Conservation (phyloP, 768 basidiomycete genomes). For the Psilocybe cubensis region DNA sequence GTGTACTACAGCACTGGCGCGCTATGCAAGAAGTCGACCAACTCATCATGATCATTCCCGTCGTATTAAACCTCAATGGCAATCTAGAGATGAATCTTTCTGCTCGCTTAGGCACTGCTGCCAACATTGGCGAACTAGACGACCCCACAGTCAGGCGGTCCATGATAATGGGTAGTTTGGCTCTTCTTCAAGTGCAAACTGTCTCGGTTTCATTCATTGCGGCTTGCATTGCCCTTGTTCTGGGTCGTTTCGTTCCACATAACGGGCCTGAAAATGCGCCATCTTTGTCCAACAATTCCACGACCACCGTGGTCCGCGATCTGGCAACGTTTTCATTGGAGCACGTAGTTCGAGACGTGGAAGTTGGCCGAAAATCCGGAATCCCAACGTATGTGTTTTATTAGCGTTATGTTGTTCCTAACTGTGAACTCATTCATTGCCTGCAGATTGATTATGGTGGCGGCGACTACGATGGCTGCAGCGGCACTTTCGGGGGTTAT, state of each 20-base stretch:
- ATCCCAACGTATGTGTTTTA: conserved; percentile 36
- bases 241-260: conserved; percentile 65
- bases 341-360: conserved; percentile 22
- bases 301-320: conserved; percentile 17
- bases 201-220: conserved; percentile 88
- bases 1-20: conserved; percentile 70
- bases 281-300: conserved; percentile 17
- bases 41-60: conserved; percentile 95
- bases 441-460: conserved; percentile 73
- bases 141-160: conserved; percentile 58
- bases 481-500: conserved; percentile 77
- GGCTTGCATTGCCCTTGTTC: conserved; percentile 72
- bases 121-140: conserved; percentile 93
- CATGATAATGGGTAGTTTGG: conserved; percentile 81
- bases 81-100: conserved; percentile 99
- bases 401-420: neutral
- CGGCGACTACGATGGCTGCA: conserved; percentile 78
- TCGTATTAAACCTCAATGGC: conserved; percentile 94
- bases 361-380: conserved; percentile 32
- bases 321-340: conserved; percentile 22
- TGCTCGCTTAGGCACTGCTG: conserved; percentile 91
- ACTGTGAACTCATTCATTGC: conserved; percentile 2
- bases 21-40: conserved; percentile 92
- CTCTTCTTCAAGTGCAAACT: conserved; percentile 92
- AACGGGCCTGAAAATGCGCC: conserved; percentile 21